A percentile compares a stretch with the other conserved stretches of the same genome.
These are phyloP conservation scores for Peronospora farinosa DNA, from an alignment of 352 stramenopile species.

Conservation along the genomic window DNA sequence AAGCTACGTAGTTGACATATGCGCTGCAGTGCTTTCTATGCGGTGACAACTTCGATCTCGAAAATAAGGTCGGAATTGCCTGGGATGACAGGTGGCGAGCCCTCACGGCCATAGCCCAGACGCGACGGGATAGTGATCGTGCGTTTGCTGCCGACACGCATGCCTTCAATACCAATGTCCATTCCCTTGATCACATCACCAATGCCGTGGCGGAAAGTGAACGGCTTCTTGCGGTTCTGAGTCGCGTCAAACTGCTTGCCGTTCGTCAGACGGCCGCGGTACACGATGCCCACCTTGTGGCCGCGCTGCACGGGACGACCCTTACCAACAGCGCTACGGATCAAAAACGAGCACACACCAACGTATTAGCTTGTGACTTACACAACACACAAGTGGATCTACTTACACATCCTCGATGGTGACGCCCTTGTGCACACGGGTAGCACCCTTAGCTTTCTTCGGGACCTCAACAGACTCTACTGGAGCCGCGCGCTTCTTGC, in stretches of 20 bases:
- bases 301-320: constrained; percentile 47
- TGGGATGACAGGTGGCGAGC: constrained; percentile 76
- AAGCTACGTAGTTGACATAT: neutral
- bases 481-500: constrained; percentile 65
- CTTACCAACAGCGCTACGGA: constrained; percentile 63
- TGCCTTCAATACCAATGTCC: constrained; percentile 91
- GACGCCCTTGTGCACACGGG: constrained; percentile 68
- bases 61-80: constrained; percentile 92
- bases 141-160: constrained; percentile 86
- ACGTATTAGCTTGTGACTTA: constrained; percentile 9
- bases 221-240: constrained; percentile 80
- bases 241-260: constrained; percentile 81
- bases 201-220: constrained; percentile 78
- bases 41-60: constrained; percentile 89
- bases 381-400: neutral
- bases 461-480: constrained; percentile 54
- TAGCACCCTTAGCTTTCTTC: constrained; percentile 69
- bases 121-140: constrained; percentile 90
- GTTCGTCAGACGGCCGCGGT: constrained; percentile 73
- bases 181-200: constrained; percentile 93
- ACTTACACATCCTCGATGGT: constrained; percentile 74
- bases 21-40: constrained; percentile 12
- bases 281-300: constrained; percentile 77
- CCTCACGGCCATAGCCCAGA: constrained; percentile 90
- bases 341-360: constrained; percentile 1